These are phyloP conservation scores for Suillus subluteus DNA, from an alignment of 768 basidiomycete genomes.

Conservation along the genomic window DNA sequence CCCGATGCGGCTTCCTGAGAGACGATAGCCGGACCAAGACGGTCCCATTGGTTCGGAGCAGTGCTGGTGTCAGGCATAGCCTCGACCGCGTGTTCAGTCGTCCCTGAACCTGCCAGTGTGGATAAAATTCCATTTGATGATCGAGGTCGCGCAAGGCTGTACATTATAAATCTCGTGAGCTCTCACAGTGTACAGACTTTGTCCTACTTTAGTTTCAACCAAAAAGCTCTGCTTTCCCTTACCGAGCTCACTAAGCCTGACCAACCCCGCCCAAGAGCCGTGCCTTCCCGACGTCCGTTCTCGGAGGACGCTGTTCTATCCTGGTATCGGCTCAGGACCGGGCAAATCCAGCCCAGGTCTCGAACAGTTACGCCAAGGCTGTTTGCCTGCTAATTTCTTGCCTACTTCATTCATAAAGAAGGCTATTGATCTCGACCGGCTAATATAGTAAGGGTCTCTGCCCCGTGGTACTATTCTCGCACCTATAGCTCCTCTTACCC, in stretches of 20 bases:
- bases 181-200: slow-evolving; percentile 13
- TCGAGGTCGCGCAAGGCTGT: slow-evolving; percentile 11
- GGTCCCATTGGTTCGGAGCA: slow-evolving; percentile 6
- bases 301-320: slow-evolving; percentile 1
- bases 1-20: slow-evolving; percentile 4
- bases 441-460: slow-evolving; percentile 19
- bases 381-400: slow-evolving; percentile 16
- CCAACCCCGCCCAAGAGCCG: slow-evolving; percentile 10
- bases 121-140: slow-evolving; percentile 15
- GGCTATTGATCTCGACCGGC: slow-evolving; percentile 23
- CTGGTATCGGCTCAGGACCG: slow-evolving; percentile 4
- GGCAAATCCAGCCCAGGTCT: slow-evolving; percentile 25
- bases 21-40: neutral
- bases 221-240: slow-evolving; percentile 10
- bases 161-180: neutral
- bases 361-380: slow-evolving; percentile 9
- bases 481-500: slow-evolving; percentile 15
- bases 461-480: slow-evolving; percentile 15
- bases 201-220: slow-evolving; percentile 9
- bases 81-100: slow-evolving; percentile 5
- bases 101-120: slow-evolving; percentile 12
- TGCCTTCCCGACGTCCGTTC: slow-evolving; percentile 9
- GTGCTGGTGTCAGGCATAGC: slow-evolving; percentile 14
- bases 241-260: slow-evolving; percentile 3
- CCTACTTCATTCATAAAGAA: slow-evolving; percentile 22